Percentiles rank a stretch among this genome's conserved stretches.
Conservation (phyloP, 805 yeast species). For the Kazachstania taianensis region DNA sequence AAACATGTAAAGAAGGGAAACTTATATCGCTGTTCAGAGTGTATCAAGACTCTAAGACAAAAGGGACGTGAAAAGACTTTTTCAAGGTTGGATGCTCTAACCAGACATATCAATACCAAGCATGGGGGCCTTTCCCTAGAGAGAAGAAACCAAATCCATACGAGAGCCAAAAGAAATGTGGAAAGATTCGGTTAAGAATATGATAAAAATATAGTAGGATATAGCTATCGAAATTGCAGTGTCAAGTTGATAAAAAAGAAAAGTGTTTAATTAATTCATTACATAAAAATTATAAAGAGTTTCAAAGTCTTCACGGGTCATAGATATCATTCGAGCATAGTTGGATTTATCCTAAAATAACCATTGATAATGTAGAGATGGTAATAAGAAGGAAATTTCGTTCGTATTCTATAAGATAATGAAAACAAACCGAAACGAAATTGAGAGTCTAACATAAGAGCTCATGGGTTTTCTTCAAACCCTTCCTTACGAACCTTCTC, state of each 20-base stretch:
- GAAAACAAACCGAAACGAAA: not conserved
- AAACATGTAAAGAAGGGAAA: constrained; percentile 83
- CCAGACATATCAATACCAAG: constrained; percentile 85
- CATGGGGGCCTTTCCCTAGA: constrained; percentile 47
- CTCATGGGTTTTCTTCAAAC: constrained; percentile 27
- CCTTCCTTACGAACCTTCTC: constrained; percentile 77
- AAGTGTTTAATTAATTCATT: not conserved
- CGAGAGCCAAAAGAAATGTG: constrained; percentile 65
- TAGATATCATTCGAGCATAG: no score
- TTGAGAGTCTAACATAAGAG: no score
- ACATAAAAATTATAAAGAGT: no score
- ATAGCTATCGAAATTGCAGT: no score
- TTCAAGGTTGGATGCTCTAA: constrained; percentile 86
- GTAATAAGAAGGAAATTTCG: not conserved
- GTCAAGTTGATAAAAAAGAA: no score
- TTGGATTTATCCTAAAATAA: no score
- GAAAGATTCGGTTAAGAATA: no score
- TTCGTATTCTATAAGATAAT: not conserved
- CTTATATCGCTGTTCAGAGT: constrained; percentile 73
- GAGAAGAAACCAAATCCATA: constrained; percentile 57
- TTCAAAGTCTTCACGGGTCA: no score
- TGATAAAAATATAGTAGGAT: no score
- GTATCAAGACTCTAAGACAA: constrained; percentile 41
- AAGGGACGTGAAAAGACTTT: constrained; percentile 58
- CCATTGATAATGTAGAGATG: no score